phyloP scores from a whole-genome alignment of 139 green algal species.

The Pseudopediastrum boryanum region DNA sequence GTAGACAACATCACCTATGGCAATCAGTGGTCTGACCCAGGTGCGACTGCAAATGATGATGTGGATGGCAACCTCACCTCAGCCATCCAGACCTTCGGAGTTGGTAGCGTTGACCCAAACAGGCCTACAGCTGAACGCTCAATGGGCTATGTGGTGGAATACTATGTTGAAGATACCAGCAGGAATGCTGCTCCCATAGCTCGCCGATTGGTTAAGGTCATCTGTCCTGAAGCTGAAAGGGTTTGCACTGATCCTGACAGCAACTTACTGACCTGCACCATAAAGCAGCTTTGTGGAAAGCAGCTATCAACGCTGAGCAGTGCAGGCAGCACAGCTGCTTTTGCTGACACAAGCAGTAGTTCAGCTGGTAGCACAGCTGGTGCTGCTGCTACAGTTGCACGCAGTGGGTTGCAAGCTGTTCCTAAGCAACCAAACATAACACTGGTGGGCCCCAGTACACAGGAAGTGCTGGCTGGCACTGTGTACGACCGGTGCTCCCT shows the following conservation, averaged over 20 bases:
- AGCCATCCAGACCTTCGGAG: constrained; percentile 38
- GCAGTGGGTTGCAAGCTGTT: too few species aligned
- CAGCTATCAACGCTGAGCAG: too few species aligned
- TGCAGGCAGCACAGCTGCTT: too few species aligned
- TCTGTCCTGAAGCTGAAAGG: constrained; percentile 23
- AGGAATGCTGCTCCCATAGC: constrained; percentile 44
- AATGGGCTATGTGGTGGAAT: constrained; percentile 42
- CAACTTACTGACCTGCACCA: constrained; percentile 24
- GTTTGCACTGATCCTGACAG: constrained; percentile 35
- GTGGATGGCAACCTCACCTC: constrained; percentile 45
- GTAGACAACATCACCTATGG: constrained; percentile 37
- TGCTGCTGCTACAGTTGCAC: too few species aligned
- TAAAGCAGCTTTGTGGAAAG: constrained; percentile 26
- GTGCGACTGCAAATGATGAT: constrained; percentile 43
- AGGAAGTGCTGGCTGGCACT: constrained; percentile 26
- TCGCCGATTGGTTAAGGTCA: constrained; percentile 34
- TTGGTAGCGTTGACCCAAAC: constrained; percentile 41
- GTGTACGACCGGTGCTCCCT: constrained; percentile 45
- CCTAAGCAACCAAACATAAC: constrained; percentile 11
- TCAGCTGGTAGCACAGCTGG: too few species aligned
- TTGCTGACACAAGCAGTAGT: too few species aligned
- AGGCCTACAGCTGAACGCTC: constrained; percentile 23
- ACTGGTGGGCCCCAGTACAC: constrained; percentile 26
- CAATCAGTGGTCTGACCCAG: constrained; percentile 35
- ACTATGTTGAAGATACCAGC: constrained; percentile 39